Evolutionary conservation across 257 asterid species (phyloP).

Genomic region (Ligustrum vulgare): DNA sequence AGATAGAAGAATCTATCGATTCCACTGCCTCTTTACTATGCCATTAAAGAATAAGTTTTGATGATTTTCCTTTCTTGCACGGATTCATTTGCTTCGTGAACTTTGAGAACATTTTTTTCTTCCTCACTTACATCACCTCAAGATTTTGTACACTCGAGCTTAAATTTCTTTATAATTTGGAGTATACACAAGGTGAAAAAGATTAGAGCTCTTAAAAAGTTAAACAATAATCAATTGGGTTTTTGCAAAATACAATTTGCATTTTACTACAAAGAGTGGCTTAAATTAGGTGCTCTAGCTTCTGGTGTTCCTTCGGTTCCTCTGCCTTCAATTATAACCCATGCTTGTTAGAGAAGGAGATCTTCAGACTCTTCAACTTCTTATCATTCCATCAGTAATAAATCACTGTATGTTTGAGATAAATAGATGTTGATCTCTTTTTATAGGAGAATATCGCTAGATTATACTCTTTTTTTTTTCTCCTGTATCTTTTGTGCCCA

Average conservation of each 20-base stretch:
- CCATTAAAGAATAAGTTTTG: constrained; percentile 58
- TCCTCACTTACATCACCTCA: constrained; percentile 83
- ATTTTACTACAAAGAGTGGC: constrained; percentile 71
- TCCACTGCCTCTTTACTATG: constrained; percentile 67
- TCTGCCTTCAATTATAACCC: constrained; percentile 45
- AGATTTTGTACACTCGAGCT: constrained; percentile 73
- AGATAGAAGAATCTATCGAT: constrained; percentile 29
- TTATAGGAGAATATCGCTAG: neutral
- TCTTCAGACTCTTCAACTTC: constrained; percentile 51
- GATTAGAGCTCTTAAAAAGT: constrained; percentile 45
- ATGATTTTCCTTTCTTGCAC: constrained; percentile 63
- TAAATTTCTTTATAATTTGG: constrained; percentile 35
- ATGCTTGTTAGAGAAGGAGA: constrained; percentile 47
- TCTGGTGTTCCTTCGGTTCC: constrained; percentile 69
- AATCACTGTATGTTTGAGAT: constrained; percentile 55
- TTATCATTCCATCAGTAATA: constrained; percentile 37
- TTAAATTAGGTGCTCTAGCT: constrained; percentile 61
- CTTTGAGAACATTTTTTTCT: constrained; percentile 84
- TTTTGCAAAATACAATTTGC: constrained; percentile 63
- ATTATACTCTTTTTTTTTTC: neutral
- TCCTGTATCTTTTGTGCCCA: neutral
- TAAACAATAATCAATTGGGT: constrained; percentile 58
- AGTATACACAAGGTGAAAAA: constrained; percentile 32
- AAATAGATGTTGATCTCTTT: neutral
- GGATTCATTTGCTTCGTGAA: constrained; percentile 70